phyloP scores from a whole-genome alignment of 495 filamentous ascomycete genomes.

The Wilcoxina mikolae region DNA sequence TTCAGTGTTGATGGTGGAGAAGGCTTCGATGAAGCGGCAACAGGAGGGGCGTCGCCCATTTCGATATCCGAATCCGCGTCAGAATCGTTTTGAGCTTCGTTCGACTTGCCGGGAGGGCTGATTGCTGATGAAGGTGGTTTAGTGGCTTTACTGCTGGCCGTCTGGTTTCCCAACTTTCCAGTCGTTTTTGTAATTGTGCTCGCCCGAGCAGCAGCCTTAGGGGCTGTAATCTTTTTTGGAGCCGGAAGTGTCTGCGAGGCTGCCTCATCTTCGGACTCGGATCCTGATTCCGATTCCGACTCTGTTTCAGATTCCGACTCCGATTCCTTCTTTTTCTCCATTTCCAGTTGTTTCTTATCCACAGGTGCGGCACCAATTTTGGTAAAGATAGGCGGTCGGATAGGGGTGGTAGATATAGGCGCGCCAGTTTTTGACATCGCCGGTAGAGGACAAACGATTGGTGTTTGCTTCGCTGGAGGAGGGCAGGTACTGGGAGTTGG shows the following conservation, averaged over 20 bases:
- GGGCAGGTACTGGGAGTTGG: slow-evolving; percentile 9
- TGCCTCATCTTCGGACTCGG: slow-evolving; percentile 6
- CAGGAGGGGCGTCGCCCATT: slow-evolving; percentile 3
- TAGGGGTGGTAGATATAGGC: not conserved
- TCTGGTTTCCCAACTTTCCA: too few species aligned
- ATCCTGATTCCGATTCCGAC: not conserved
- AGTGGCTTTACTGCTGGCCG: too few species aligned
- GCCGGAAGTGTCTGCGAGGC: not conserved
- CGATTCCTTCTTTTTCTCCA: not conserved
- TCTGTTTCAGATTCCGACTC: slow-evolving; percentile 4
- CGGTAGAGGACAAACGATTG: slow-evolving; percentile 12
- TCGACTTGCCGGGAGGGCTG: too few species aligned
- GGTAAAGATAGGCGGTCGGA: not conserved
- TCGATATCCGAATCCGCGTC: not conserved
- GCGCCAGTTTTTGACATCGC: not conserved
- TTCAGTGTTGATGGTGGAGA: not conserved
- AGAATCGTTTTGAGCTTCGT: not conserved
- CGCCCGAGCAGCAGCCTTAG: not conserved
- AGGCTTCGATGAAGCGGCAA: not conserved
- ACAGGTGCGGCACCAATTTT: not conserved
- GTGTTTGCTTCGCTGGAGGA: slow-evolving; percentile 12
- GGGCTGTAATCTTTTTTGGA: not conserved
- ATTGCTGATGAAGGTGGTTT: too few species aligned
- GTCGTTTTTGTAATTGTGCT: not conserved
- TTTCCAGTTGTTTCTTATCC: not conserved